Evolutionary conservation across 768 basidiomycete genomes (phyloP).

Genomic region (Suillus subluteus): DNA sequence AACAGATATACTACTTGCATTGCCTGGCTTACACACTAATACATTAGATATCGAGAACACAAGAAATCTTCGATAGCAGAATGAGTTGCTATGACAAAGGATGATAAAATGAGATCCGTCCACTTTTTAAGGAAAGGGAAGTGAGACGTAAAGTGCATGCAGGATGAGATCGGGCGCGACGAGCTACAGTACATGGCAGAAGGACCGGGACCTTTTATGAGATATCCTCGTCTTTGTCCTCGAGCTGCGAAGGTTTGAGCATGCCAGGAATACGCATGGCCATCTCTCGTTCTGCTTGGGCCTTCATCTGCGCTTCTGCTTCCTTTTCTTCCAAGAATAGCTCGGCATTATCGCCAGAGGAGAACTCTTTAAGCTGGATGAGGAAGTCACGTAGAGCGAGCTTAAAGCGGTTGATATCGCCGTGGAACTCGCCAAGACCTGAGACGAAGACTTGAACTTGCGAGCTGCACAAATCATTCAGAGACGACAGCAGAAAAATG

Average conservation of each 20-base stretch:
- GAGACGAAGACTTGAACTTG: slow-evolving; percentile 74
- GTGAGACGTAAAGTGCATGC: slow-evolving; percentile 20
- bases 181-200: slow-evolving; percentile 31
- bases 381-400: slow-evolving; percentile 95
- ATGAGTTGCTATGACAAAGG: slow-evolving; percentile 24
- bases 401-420: slow-evolving; percentile 90
- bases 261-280: slow-evolving; percentile 97
- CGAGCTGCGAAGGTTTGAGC: slow-evolving; percentile 93
- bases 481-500: slow-evolving; percentile 12
- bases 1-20: slow-evolving; percentile 17
- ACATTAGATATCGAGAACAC: slow-evolving; percentile 40
- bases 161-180: slow-evolving; percentile 15
- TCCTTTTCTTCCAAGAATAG: slow-evolving; percentile 95
- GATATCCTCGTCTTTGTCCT: slow-evolving; percentile 90
- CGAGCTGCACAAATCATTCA: slow-evolving; percentile 44
- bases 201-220: slow-evolving; percentile 35
- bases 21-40: slow-evolving; percentile 39
- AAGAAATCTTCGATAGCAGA: slow-evolving; percentile 34
- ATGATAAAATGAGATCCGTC: slow-evolving; percentile 28
- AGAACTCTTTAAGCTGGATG: slow-evolving; percentile 97
- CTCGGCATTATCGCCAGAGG: slow-evolving; percentile 87
- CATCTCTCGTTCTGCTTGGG: slow-evolving; percentile 81
- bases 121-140: slow-evolving; percentile 26
- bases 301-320: slow-evolving; percentile 75
- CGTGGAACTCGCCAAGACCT: slow-evolving; percentile 71